A percentile compares a stretch with the other conserved stretches of the same genome.
Conservation (phyloP, 2,329 filamentous ascomycete genomes). For the Xylariaceae sp. region DNA sequence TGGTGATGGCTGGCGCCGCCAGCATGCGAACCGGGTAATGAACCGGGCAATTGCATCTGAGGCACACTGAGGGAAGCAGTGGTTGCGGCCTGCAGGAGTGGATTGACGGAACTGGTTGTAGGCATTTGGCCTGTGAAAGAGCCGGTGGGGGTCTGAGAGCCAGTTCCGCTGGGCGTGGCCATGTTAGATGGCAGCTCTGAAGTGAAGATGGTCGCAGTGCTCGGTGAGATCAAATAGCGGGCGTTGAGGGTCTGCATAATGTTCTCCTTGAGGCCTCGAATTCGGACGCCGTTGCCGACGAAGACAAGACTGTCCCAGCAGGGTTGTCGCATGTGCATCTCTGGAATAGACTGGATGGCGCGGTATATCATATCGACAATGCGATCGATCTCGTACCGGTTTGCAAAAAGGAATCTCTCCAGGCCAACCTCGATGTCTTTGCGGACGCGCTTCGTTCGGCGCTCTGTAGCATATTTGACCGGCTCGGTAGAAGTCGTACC, state of each 20-base stretch:
- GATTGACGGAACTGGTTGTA: conserved; percentile 63
- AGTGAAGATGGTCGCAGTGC: conserved; percentile 92
- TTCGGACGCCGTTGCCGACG: conserved; percentile 76
- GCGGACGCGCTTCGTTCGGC: conserved; percentile 53
- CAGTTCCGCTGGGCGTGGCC: conserved; percentile 84
- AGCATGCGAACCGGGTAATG: conserved; percentile 36
- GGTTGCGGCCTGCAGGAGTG: conserved; percentile 86
- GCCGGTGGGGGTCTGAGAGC: conserved; percentile 80
- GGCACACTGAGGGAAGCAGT: conserved; percentile 55
- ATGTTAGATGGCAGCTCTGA: conserved; percentile 93
- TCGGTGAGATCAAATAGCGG: conserved; percentile 87
- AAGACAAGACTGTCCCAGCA: conserved; percentile 93
- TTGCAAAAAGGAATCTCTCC: conserved; percentile 68
- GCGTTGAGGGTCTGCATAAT: conserved; percentile 73
- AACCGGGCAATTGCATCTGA: conserved; percentile 41
- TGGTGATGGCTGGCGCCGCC: conserved; percentile 46
- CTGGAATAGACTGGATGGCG: conserved; percentile 76
- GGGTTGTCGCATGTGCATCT: conserved; percentile 76
- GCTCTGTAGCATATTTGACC: conserved; percentile 31
- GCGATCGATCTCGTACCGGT: conserved; percentile 71
- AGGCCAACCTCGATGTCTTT: conserved; percentile 72
- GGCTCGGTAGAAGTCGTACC: conserved; percentile 29
- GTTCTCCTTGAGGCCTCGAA: conserved; percentile 81
- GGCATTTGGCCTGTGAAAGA: conserved; percentile 54
- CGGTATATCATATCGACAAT: conserved; percentile 82